phyloP scores from a whole-genome alignment of 2,329 filamentous ascomycete species.

The Alternaria viburni region DNA sequence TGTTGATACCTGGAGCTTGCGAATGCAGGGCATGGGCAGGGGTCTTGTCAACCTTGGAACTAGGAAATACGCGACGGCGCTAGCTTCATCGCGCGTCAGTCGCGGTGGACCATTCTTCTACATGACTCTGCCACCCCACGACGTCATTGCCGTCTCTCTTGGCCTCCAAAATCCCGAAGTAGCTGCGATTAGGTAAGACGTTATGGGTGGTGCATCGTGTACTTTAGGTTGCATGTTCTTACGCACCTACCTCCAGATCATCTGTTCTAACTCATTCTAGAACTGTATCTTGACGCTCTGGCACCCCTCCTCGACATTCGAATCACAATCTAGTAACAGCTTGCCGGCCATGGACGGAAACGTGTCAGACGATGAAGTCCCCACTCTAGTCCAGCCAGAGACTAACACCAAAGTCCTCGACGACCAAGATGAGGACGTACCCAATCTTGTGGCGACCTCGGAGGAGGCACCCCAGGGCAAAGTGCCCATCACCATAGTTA shows the following conservation, averaged over 20 bases:
- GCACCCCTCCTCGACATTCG: background rate
- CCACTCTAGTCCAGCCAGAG: constrained; percentile 63
- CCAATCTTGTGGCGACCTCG: constrained; percentile 38
- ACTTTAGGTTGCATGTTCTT: background rate
- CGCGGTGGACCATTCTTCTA: constrained; percentile 2
- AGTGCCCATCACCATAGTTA: constrained; percentile 86
- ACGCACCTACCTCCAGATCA: background rate
- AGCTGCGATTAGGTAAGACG: background rate
- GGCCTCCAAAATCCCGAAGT: background rate
- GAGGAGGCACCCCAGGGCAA: constrained; percentile 63
- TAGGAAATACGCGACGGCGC: constrained; percentile 4
- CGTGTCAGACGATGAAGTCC: constrained; percentile 41
- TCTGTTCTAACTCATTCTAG: background rate
- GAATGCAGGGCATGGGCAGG: constrained; percentile 26
- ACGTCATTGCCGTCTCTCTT: constrained; percentile 6
- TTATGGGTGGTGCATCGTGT: background rate
- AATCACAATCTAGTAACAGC: background rate
- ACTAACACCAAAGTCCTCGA: constrained; percentile 29
- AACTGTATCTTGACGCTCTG: background rate
- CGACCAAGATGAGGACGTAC: constrained; percentile 27
- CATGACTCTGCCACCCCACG: constrained; percentile 11
- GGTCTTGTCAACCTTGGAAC: constrained; percentile 3
- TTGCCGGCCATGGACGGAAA: constrained; percentile 23
- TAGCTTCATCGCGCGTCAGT: constrained; percentile 1
- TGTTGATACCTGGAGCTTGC: constrained; percentile 21